These are phyloP conservation scores for Chytriomyces confervae DNA, from an alignment of 192 early-diverging fungal genomes.

Conservation along the genomic window DNA sequence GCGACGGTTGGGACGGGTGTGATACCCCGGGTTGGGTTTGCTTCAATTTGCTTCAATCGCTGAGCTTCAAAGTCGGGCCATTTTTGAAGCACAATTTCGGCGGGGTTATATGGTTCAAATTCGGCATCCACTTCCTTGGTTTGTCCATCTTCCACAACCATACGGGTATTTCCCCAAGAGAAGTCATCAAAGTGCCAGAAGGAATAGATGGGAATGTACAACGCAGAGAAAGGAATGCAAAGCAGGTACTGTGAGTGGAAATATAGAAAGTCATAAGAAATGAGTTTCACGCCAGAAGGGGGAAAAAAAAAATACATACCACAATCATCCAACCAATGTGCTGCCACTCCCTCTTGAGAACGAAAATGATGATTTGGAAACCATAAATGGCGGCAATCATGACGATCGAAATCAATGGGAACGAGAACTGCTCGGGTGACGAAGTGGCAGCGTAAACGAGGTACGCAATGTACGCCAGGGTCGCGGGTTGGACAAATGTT, in stretches of 20 bases:
- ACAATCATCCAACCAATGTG: slow-evolving; percentile 89
- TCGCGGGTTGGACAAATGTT: slow-evolving; percentile 76
- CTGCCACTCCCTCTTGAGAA: slow-evolving; percentile 70
- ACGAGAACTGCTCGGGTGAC: slow-evolving; percentile 71
- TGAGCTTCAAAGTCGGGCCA: slow-evolving; percentile 85
- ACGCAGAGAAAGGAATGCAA: slow-evolving; percentile 89
- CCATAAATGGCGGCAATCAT: slow-evolving; percentile 89
- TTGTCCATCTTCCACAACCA: slow-evolving; percentile 83
- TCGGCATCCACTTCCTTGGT: slow-evolving; percentile 39
- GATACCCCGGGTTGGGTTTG: slow-evolving; percentile 13
- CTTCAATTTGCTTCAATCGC: slow-evolving; percentile 37
- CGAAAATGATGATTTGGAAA: slow-evolving; percentile 84
- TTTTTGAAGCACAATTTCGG: slow-evolving; percentile 78
- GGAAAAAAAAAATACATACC: slow-evolving; percentile 41
- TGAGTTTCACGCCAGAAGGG: slow-evolving; percentile 26
- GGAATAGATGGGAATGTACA: slow-evolving; percentile 90
- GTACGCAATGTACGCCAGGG: slow-evolving; percentile 65
- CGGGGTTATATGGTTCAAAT: slow-evolving; percentile 83
- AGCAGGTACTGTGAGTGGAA: slow-evolving; percentile 69
- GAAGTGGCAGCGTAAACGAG: slow-evolving; percentile 70
- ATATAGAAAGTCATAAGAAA: background rate
- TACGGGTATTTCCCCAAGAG: slow-evolving; percentile 97
- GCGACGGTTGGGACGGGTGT: slow-evolving; percentile 25
- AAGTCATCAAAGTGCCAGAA: slow-evolving; percentile 99
- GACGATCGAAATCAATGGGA: slow-evolving; percentile 87